Conservation (phyloP, 106 monocot genomes). For the Gastrodia elata region DNA sequence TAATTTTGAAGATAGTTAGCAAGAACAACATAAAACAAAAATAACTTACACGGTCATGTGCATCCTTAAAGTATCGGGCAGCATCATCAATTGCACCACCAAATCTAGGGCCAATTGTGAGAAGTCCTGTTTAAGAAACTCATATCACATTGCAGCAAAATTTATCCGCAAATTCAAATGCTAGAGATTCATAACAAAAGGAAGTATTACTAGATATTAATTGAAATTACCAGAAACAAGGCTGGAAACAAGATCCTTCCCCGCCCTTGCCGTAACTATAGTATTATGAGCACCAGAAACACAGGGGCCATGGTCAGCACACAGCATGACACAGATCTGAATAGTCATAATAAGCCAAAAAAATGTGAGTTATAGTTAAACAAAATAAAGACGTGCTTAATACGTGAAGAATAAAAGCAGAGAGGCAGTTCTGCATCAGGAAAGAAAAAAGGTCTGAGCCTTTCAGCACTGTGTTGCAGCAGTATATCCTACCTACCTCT, state of each 20-base stretch:
- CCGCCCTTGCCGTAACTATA: conserved; percentile 94
- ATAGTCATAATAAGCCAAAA: background rate
- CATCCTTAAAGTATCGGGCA: conserved; percentile 96
- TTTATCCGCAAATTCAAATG: background rate
- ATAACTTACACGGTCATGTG: conserved; percentile 64
- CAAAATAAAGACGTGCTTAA: background rate
- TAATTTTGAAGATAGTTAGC: conserved; percentile 2
- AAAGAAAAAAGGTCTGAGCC: background rate
- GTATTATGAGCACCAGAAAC: conserved; percentile 97
- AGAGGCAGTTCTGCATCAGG: background rate
- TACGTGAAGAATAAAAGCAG: background rate
- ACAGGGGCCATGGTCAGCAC: conserved; percentile 99
- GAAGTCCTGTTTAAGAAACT: conserved; percentile 50
- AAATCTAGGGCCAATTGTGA: conserved; percentile 97
- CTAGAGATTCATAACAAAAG: background rate
- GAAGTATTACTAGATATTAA: background rate
- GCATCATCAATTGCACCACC: conserved; percentile 99
- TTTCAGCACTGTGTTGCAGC: background rate
- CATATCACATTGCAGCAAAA: background rate
- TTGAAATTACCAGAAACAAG: conserved; percentile 73
- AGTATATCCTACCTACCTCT: conserved; percentile 41
- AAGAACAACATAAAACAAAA: background rate
- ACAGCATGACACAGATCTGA: conserved; percentile 93
- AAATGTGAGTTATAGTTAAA: background rate
- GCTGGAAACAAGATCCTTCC: conserved; percentile 93